Conservation (phyloP, 352 stramenopile genomes). For the Globisporangium nodosum region DNA sequence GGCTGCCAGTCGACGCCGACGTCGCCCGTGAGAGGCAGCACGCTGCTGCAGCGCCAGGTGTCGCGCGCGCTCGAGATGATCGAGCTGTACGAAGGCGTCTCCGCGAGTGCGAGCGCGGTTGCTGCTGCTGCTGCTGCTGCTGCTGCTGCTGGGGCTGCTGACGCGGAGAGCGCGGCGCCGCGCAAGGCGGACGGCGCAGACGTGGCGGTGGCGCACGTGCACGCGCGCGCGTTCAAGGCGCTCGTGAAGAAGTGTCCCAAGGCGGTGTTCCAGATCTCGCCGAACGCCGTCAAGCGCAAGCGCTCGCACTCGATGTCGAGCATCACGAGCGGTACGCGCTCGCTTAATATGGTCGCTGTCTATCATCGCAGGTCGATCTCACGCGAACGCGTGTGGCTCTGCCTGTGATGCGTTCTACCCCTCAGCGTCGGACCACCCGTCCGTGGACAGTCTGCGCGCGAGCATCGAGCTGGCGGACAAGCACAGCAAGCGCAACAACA, state of each 20-base stretch:
- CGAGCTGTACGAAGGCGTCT: conserved; percentile 23
- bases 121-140: background rate
- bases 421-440: conserved; percentile 12
- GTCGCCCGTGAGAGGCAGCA: conserved; percentile 13
- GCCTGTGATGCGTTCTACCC: background rate
- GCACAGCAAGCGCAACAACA: conserved; percentile 16
- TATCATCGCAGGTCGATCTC: background rate
- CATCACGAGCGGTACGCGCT: conserved; percentile 23
- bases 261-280: conserved; percentile 30
- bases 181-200: background rate
- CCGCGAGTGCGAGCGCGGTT: conserved; percentile 1
- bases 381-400: background rate
- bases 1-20: conserved; percentile 10
- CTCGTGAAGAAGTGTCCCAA: conserved; percentile 16
- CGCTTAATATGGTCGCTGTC: background rate
- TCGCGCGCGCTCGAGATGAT: conserved; percentile 49
- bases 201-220: conserved; percentile 9
- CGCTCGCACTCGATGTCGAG: conserved; percentile 41
- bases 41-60: conserved; percentile 40
- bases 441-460: conserved; percentile 14
- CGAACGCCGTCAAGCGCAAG: conserved; percentile 53
- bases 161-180: conserved; percentile 3
- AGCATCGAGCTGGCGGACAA: conserved; percentile 16
- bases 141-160: conserved; percentile 5
- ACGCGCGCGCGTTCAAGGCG: conserved; percentile 11